These are phyloP conservation scores for Tagetes patula DNA, from an alignment of 129 eudicot species.

Conservation along the genomic window DNA sequence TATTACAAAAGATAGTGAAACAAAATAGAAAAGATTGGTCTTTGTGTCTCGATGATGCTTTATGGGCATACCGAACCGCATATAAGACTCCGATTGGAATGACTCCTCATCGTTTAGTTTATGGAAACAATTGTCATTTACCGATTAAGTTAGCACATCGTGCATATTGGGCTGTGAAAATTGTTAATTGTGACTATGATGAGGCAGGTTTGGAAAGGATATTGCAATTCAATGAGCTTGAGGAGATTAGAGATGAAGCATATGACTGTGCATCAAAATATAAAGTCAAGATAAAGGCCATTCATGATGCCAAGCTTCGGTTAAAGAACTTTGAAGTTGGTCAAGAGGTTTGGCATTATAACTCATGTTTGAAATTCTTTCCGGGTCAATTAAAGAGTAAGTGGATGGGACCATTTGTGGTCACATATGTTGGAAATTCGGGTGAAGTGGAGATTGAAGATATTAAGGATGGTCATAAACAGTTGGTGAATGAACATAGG, in stretches of 20 bases:
- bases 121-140: too few relatives aligned
- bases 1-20: too few relatives aligned
- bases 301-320: too few relatives aligned
- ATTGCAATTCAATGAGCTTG: neutral
- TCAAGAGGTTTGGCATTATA: neutral
- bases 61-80: neutral
- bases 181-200: neutral
- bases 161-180: neutral
- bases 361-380: neutral
- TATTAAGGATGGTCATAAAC: too few relatives aligned
- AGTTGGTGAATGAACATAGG: too few relatives aligned
- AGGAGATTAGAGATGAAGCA: neutral
- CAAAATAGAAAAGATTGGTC: neutral
- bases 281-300: too few relatives aligned
- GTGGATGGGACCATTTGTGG: neutral
- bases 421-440: too few relatives aligned
- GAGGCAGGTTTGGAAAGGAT: neutral
- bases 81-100: too few relatives aligned
- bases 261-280: too few relatives aligned
- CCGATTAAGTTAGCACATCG: too few relatives aligned
- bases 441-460: neutral
- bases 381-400: neutral
- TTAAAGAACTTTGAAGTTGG: neutral
- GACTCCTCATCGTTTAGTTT: too few relatives aligned
- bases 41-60: neutral